Base-by-base conservation (phyloP, 805 yeast genomes). In the Metschnikowia shivogae region DNA sequence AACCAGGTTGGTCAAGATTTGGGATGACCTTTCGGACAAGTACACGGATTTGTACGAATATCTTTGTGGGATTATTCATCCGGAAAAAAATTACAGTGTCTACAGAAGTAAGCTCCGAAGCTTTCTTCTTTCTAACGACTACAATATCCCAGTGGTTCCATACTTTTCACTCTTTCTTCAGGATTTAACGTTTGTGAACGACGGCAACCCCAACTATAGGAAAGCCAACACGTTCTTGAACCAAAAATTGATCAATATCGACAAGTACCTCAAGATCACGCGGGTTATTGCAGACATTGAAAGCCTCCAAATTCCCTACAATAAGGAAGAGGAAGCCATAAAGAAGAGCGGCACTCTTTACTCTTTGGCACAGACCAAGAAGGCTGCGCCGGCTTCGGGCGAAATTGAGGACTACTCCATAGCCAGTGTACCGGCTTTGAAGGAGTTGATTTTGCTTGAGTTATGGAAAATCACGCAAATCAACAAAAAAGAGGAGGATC, bases 151-250 rank as follows among this genome's bases (percentile, higher is more conserved):
- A 0, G 76, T 80, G 17, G 90, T 86, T 31, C 95, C 95, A 13
- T 86, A 85, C 59, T 73, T 86, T 46, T 82, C 85, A 37, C 65
- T 86, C 43, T 86, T 84, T 60, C 66, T 86, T 36, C 93, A 84
- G 63, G 95, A 86, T 63, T 70, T 86, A 55, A 85, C 90, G 0
- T 85, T 86, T 65, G 80, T 85, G n/a, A 76, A 81, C 42, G 95
- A 86, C 54, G 92, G 93, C n/a, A 86, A 86, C 58, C 75, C 84
- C 33, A 82, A 80, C 54, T 81, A 69, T 59, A 71, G 90, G 59
- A 77, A 72, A 48, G 81, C 84, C 5, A 78, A 80, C 49, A 76
- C 69, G 5, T 78, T 78, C 55, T 67, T 79, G 55, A 73, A 73
- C 50, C 80, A 78, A 56, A 78, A 77, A 54, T 68, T 84, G 51